phyloP scores from a whole-genome alignment of 768 basidiomycete genomes.

The Mrakia frigida region DNA sequence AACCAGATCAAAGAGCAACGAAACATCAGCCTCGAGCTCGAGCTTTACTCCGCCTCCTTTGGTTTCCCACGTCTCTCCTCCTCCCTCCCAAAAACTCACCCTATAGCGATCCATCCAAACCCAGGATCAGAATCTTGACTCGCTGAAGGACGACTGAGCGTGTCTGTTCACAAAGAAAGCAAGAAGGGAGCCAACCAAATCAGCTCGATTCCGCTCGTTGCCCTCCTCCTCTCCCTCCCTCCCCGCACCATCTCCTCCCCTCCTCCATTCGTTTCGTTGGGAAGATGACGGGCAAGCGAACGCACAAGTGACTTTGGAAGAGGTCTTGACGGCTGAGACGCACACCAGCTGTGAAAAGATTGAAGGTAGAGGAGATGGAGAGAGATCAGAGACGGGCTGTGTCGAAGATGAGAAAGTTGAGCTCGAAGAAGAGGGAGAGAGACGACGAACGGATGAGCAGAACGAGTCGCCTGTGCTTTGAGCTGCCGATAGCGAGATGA shows the following conservation, averaged over 20 bases:
- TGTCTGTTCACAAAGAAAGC: slow-evolving; percentile 5
- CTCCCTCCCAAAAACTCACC: background rate
- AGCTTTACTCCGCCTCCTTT: too few species aligned
- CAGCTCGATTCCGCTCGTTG: background rate
- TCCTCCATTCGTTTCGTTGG: background rate
- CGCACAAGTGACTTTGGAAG: background rate
- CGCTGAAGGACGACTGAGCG: background rate
- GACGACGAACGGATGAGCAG: too few species aligned
- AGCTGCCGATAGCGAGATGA: too few species aligned
- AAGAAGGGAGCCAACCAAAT: background rate
- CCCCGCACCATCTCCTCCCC: background rate
- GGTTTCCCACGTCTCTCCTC: background rate
- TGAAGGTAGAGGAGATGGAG: background rate
- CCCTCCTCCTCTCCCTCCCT: background rate
- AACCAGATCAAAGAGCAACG: background rate
- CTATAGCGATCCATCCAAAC: slow-evolving; percentile 26
- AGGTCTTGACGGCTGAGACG: background rate
- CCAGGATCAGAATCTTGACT: background rate
- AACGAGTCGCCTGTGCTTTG: too few species aligned
- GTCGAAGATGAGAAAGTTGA: too few species aligned
- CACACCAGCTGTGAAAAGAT: background rate
- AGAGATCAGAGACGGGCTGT: too few species aligned
- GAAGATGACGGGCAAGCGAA: background rate
- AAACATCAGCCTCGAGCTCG: background rate
- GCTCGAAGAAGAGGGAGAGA: too few species aligned